A percentile compares a stretch with the other conserved stretches of the same genome.
phyloP scores from a whole-genome alignment of 1,284 basidiomycete species.

The Apiotrichum porosum region DNA sequence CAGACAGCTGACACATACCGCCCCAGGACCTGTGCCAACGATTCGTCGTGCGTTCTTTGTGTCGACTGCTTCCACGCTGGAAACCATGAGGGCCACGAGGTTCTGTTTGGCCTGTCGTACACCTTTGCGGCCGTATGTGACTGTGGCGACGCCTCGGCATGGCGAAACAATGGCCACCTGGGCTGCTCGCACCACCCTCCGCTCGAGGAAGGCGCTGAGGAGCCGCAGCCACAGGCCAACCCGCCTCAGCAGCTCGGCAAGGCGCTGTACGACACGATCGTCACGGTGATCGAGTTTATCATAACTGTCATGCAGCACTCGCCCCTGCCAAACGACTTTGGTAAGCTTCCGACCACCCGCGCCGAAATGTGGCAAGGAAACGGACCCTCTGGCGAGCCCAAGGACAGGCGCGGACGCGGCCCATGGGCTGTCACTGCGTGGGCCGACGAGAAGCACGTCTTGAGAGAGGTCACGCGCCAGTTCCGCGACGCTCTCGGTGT shows the following conservation, averaged over 20 bases:
- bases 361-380: conserved; percentile 50
- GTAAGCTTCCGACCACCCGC: conserved; percentile 60
- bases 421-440: conserved; percentile 82
- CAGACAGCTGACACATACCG: neutral
- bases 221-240: conserved; percentile 28
- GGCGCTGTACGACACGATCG: conserved; percentile 67
- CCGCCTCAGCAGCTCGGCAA: conserved; percentile 60
- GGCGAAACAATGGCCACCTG: conserved; percentile 57
- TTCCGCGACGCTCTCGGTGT: conserved; percentile 62
- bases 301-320: conserved; percentile 80
- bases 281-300: conserved; percentile 74
- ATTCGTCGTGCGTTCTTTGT: conserved; percentile 83
- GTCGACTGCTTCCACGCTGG: conserved; percentile 79
- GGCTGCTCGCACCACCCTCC: conserved; percentile 66
- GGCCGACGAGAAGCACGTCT: conserved; percentile 98
- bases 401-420: conserved; percentile 53
- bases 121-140: conserved; percentile 89
- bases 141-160: conserved; percentile 84
- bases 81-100: conserved; percentile 76
- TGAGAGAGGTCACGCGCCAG: conserved; percentile 79
- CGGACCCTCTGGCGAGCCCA: conserved; percentile 26
- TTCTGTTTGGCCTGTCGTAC: conserved; percentile 84
- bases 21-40: conserved; percentile 75
- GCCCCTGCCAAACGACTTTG: conserved; percentile 63
- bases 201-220: conserved; percentile 26